Evolutionary conservation across 1,284 basidiomycete genomes (phyloP).

Genomic region (Ustilago nuda): DNA sequence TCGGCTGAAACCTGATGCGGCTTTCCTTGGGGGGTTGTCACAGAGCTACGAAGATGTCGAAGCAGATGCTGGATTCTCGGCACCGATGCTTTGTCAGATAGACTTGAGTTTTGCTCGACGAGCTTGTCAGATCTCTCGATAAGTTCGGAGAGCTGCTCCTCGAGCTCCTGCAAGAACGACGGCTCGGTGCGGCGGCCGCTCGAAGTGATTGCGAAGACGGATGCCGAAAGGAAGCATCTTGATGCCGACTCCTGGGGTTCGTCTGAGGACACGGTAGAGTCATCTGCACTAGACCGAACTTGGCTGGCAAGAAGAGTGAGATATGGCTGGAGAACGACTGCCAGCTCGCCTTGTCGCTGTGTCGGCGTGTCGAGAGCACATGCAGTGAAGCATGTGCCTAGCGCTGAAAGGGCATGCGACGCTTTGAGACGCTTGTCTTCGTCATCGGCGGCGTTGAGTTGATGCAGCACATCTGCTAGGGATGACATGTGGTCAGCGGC

Average conservation of each 20-base stretch:
- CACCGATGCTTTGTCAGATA: not conserved
- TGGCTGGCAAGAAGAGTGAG: conserved; percentile 25
- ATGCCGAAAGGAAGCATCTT: conserved; percentile 15
- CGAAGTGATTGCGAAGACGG: conserved; percentile 5
- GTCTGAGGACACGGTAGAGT: not conserved
- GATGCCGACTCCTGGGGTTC: conserved; percentile 1
- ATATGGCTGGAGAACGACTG: conserved; percentile 23
- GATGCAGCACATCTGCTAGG: conserved; percentile 20
- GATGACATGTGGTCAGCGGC: conserved; percentile 32
- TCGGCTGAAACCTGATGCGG: not conserved
- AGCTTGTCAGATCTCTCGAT: not conserved
- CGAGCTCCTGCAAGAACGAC: conserved; percentile 11
- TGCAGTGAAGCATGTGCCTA: conserved; percentile 21
- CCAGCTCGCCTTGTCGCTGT: conserved; percentile 7
- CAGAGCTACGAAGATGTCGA: conserved; percentile 3
- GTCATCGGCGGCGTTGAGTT: conserved; percentile 7
- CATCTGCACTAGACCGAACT: not conserved
- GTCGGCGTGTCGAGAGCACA: conserved; percentile 5
- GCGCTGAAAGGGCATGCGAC: not conserved
- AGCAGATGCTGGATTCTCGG: conserved; percentile 6
- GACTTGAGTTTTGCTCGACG: not conserved
- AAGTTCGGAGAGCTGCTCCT: conserved; percentile 10
- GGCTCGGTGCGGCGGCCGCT: conserved; percentile 17
- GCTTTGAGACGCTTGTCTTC: not conserved
- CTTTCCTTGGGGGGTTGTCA: not conserved